phyloP scores from a whole-genome alignment of 352 stramenopile genomes.

The Albugo laibachii region DNA sequence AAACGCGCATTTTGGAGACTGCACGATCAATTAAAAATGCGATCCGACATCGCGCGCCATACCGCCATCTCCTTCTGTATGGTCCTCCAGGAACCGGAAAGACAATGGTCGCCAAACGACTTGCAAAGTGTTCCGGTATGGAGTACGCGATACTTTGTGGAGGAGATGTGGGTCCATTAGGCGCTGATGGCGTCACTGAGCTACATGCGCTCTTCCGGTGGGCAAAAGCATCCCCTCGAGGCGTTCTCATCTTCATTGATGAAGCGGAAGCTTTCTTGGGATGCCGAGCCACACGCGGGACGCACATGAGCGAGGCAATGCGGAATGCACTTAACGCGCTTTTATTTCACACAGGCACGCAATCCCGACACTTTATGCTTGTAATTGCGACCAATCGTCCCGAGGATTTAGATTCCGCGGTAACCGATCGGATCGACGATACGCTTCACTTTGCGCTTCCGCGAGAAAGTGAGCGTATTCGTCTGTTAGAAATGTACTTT shows the following conservation, averaged over 20 bases:
- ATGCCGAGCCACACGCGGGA: constrained; percentile 51
- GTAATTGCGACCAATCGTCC: constrained; percentile 75
- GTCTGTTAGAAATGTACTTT: constrained; percentile 54
- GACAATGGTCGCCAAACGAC: constrained; percentile 70
- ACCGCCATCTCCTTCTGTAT: constrained; percentile 70
- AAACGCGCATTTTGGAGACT: constrained; percentile 43
- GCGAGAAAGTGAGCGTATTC: constrained; percentile 29
- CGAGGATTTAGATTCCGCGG: constrained; percentile 49
- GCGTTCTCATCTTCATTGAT: constrained; percentile 77
- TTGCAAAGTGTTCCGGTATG: constrained; percentile 42
- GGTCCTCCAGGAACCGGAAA: constrained; percentile 72
- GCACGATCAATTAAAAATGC: constrained; percentile 37
- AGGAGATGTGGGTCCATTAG: constrained; percentile 64
- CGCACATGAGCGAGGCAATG: constrained; percentile 69
- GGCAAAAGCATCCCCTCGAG: constrained; percentile 45
- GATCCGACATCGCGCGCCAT: constrained; percentile 36
- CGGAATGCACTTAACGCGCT: constrained; percentile 67
- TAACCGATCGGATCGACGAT: constrained; percentile 71
- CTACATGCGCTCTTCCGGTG: constrained; percentile 68
- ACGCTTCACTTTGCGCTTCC: constrained; percentile 63
- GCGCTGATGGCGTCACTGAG: constrained; percentile 51
- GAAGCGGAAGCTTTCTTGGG: constrained; percentile 70
- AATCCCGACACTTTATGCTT: constrained; percentile 56
- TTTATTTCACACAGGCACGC: constrained; percentile 56
- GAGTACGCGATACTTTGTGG: constrained; percentile 75